Evolutionary conservation across 495 filamentous ascomycete species (phyloP).

Genomic region (Pyrenopolyporus hunteri): DNA sequence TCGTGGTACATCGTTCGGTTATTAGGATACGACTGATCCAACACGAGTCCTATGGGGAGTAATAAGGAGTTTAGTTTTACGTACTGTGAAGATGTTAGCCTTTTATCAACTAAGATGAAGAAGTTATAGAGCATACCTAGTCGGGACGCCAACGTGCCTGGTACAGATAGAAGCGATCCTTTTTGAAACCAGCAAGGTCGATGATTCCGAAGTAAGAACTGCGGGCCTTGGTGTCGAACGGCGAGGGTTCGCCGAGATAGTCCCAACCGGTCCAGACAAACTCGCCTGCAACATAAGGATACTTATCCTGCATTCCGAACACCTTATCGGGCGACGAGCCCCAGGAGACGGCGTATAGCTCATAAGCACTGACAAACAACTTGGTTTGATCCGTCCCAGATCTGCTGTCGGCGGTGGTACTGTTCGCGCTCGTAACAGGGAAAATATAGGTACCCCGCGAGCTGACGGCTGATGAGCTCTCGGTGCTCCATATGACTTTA

Average conservation of each 20-base stretch:
- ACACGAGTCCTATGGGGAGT: neutral
- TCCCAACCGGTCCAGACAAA: conserved; percentile 61
- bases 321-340: conserved; percentile 56
- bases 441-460: conserved; percentile 57
- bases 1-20: neutral
- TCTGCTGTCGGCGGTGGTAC: conserved; percentile 30
- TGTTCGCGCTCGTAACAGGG: conserved; percentile 49
- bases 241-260: conserved; percentile 58
- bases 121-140: conserved; percentile 20
- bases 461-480: conserved; percentile 51
- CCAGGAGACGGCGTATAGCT: conserved; percentile 50
- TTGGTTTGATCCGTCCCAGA: conserved; percentile 38
- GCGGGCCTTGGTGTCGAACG: conserved; percentile 46
- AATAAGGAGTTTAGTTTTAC: conserved; percentile 1
- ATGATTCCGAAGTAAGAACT: conserved; percentile 58
- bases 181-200: conserved; percentile 58
- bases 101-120: neutral
- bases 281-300: conserved; percentile 53
- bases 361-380: conserved; percentile 53
- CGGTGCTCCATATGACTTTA: conserved; percentile 54
- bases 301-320: conserved; percentile 51
- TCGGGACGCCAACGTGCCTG: conserved; percentile 54
- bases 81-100: conserved; percentile 24
- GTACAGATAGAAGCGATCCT: conserved; percentile 57
- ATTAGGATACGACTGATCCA: neutral